Evolutionary conservation across 2,329 filamentous ascomycete genomes (phyloP).

Genomic region (Hymenoscyphus salicellus): DNA sequence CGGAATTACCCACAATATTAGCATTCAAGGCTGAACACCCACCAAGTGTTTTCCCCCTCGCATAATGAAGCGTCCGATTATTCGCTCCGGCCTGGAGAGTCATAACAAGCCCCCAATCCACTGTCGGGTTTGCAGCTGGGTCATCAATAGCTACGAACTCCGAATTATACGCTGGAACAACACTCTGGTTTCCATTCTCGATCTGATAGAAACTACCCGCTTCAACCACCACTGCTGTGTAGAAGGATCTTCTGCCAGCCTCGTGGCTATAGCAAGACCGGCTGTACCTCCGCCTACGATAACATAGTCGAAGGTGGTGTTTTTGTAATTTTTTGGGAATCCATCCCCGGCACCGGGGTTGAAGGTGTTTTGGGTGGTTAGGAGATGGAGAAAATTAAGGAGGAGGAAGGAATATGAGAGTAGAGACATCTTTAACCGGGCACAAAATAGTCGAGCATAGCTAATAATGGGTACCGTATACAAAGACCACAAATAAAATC

Average conservation of each 20-base stretch:
- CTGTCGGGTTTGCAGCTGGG: constrained; percentile 3
- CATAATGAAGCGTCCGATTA: constrained; percentile 21
- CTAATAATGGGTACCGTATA: background rate
- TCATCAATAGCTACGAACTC: background rate
- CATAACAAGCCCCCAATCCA: constrained; percentile 21
- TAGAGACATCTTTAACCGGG: background rate
- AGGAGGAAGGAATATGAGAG: background rate
- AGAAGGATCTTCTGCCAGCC: constrained; percentile 13
- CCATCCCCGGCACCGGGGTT: background rate
- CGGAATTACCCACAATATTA: background rate
- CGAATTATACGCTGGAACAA: constrained; percentile 3
- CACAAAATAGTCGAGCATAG: background rate
- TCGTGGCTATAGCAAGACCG: constrained; percentile 15
- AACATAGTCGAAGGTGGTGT: constrained; percentile 10
- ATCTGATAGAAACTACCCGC: constrained; percentile 22
- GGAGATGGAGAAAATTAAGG: background rate
- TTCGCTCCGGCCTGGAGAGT: constrained; percentile 18
- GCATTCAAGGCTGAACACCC: constrained; percentile 20
- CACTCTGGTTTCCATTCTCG: constrained; percentile 13
- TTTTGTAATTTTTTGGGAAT: background rate
- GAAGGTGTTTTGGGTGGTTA: background rate
- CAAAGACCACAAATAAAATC: background rate
- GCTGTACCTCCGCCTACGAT: constrained; percentile 22
- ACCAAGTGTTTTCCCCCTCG: constrained; percentile 39
- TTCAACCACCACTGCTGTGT: constrained; percentile 21